Base-by-base conservation (phyloP, 371 early-diverging fungal species). In the Chytridium lagenaria region DNA sequence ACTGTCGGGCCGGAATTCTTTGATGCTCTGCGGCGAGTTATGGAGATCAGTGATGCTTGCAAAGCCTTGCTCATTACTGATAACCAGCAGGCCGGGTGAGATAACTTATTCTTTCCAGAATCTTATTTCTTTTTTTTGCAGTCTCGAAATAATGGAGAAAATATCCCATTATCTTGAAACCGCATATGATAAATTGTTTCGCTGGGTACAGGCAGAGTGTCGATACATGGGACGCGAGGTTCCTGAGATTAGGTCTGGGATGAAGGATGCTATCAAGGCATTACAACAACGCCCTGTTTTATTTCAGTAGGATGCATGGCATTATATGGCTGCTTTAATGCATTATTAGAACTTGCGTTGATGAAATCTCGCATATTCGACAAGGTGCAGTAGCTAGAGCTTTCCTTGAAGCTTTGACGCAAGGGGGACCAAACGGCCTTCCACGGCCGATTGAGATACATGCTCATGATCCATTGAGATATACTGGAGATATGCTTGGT, bases 401-500 rank as follows among this genome's bases (percentile, higher is more conserved):
- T 1, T 96, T 96, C 75, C 80, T 92, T 33, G 88, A 87, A 38
- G 95, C 95, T 0, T 82, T 97, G 39, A 92, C 92, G 0, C 81
- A 90, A 44, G 96, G 96, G n/a, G 94, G 93, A 0, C 93, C 92
- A 12, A 88, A 89, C 37, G 94, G 95, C 0, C 85, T 89, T 15
- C 93, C 95, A 19, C 81, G 94, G 36, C 96, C 98, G 0, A 95
- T 96, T 63, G 98, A 98, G 75, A 73, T 94, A 1, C 94, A 94
- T 77, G 95, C 96, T 0, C 93, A 92, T 59, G 97, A 98, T 74
- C 92, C 96, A 0, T 76, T 92, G 68, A 85, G 96, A 36, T 96
- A 96, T 74, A 88, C 92, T 59, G 96, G 97, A 12, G 98, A 96
- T 72, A 95, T 96, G 93, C 81, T 97, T 16, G 96, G 97, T 0